These are phyloP conservation scores for Quambalaria eucalypti DNA, from an alignment of 1,284 basidiomycete species.

Conservation along the genomic window DNA sequence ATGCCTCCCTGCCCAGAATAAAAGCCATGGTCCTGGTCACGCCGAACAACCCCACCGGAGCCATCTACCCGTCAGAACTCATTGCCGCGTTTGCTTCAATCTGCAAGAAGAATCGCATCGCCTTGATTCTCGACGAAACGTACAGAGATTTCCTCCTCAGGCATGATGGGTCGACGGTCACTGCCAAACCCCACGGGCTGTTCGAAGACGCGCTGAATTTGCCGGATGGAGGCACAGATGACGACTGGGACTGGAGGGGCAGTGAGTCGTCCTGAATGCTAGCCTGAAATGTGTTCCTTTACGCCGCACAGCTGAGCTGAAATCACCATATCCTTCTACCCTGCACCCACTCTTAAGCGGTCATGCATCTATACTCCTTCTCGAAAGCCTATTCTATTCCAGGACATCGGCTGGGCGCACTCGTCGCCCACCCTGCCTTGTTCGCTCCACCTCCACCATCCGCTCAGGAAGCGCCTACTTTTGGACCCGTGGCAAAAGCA, in stretches of 20 bases:
- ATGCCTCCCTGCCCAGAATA: conserved; percentile 53
- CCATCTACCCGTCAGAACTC: conserved; percentile 59
- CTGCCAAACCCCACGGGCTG: conserved; percentile 54
- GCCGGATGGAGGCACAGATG: conserved; percentile 7
- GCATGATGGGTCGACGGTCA: conserved; percentile 7
- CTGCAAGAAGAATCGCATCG: conserved; percentile 56
- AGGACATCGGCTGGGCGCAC: conserved; percentile 69
- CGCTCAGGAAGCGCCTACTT: neutral
- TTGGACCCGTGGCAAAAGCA: conserved; percentile 54
- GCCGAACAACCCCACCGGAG: conserved; percentile 61
- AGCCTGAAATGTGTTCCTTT: too few relatives aligned
- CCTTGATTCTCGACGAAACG: conserved; percentile 59
- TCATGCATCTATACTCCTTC: conserved; percentile 29
- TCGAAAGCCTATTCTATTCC: conserved; percentile 76
- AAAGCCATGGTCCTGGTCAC: conserved; percentile 57
- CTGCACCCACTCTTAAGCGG: conserved; percentile 52
- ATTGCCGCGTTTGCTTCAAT: conserved; percentile 61
- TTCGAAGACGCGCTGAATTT: conserved; percentile 50
- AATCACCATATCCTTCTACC: neutral
- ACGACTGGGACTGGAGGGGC: conserved; percentile 53
- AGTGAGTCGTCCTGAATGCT: conserved; percentile 46
- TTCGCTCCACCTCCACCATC: neutral
- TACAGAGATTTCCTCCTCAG: conserved; percentile 71
- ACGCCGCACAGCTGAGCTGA: neutral
- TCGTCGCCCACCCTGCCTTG: conserved; percentile 60